phyloP scores from a whole-genome alignment of 768 basidiomycete genomes.

The Mrakia frigida region DNA sequence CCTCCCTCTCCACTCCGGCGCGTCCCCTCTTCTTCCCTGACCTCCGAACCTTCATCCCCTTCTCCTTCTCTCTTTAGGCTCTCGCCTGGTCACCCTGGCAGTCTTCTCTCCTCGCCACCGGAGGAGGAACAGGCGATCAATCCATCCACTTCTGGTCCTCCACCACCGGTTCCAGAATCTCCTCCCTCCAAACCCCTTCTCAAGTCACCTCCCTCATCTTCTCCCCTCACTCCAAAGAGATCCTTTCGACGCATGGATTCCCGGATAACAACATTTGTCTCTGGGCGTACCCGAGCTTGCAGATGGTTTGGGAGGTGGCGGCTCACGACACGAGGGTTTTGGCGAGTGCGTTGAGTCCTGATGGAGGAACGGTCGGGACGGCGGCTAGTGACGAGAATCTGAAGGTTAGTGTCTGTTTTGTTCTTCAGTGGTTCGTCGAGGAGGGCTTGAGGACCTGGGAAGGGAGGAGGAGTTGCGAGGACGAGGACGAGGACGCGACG shows the following conservation, averaged over 20 bases:
- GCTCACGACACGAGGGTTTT: slow-evolving; percentile 90
- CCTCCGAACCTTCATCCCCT: not conserved
- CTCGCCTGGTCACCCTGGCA: slow-evolving; percentile 98
- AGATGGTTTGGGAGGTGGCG: slow-evolving; percentile 75
- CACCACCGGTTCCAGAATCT: slow-evolving; percentile 77
- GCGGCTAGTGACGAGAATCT: slow-evolving; percentile 93
- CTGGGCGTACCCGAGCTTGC: slow-evolving; percentile 69
- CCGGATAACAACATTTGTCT: slow-evolving; percentile 52
- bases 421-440: too few relatives aligned
- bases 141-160: slow-evolving; percentile 45
- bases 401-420: slow-evolving; percentile 48
- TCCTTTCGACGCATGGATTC: slow-evolving; percentile 89
- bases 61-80: slow-evolving; percentile 54
- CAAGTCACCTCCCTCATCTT: slow-evolving; percentile 90
- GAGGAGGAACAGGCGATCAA: slow-evolving; percentile 91
- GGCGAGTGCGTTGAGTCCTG: slow-evolving; percentile 76
- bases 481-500: too few relatives aligned
- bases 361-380: slow-evolving; percentile 85
- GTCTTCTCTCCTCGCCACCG: slow-evolving; percentile 78
- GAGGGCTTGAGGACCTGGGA: too few relatives aligned
- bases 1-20: not conserved
- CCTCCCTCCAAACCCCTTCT: slow-evolving; percentile 76
- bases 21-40: too few relatives aligned
- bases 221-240: slow-evolving; percentile 79
- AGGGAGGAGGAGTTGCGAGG: not conserved